Evolutionary conservation across 2,329 filamentous ascomycete genomes (phyloP).

Genomic region (Leptographium wingfieldii): DNA sequence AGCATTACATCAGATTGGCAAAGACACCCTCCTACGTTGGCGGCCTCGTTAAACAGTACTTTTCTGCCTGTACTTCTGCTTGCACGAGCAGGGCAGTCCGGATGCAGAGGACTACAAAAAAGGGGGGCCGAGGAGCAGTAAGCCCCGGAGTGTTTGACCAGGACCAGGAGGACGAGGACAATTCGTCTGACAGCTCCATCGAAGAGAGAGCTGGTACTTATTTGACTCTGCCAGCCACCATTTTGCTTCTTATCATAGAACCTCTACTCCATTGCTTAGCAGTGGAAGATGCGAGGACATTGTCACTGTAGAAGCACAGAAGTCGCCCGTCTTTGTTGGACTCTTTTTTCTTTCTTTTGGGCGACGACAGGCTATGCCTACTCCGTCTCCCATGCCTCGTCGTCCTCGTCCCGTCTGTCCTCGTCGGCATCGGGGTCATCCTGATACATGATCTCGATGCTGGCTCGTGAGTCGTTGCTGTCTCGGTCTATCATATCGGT

Average conservation of each 20-base stretch:
- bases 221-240: too few species aligned
- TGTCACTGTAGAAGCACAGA: too few species aligned
- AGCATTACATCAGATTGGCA: constrained; percentile 39
- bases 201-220: constrained; percentile 19
- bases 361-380: background rate
- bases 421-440: background rate
- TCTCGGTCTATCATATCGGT: background rate
- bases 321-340: background rate
- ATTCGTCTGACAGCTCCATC: constrained; percentile 47
- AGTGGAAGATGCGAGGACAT: too few species aligned
- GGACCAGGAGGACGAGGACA: constrained; percentile 23
- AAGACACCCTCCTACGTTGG: constrained; percentile 40
- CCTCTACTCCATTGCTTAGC: too few species aligned
- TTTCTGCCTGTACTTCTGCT: constrained; percentile 40
- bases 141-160: background rate
- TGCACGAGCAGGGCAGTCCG: constrained; percentile 33
- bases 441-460: constrained; percentile 1
- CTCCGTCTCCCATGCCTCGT: constrained; percentile 5
- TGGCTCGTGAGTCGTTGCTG: background rate
- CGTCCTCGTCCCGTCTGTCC: background rate
- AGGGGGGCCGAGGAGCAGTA: background rate
- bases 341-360: background rate
- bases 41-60: constrained; percentile 44
- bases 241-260: too few species aligned
- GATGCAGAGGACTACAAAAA: constrained; percentile 31